Evolutionary conservation across 2,329 filamentous ascomycete species (phyloP).

Genomic region (Canariomyces notabilis): DNA sequence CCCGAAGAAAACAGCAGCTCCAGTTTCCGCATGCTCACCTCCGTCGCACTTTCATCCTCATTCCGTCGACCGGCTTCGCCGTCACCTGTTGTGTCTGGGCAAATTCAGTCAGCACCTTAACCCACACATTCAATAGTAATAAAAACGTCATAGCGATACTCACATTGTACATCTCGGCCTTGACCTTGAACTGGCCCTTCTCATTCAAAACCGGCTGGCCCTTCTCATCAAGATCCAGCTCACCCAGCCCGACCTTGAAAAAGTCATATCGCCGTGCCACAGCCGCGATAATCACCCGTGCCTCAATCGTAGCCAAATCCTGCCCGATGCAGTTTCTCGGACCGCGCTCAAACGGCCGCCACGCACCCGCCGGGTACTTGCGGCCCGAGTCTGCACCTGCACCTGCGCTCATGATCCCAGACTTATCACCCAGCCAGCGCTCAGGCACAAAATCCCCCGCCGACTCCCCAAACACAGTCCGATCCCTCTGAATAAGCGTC

Average conservation of each 20-base stretch:
- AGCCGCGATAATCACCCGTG: conserved; percentile 29
- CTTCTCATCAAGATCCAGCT: conserved; percentile 24
- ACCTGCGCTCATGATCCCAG: conserved; percentile 19
- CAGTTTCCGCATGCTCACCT: conserved; percentile 12
- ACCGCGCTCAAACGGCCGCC: conserved; percentile 49
- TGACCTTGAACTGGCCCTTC: conserved; percentile 25
- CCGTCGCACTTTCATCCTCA: conserved; percentile 25
- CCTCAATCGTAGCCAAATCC: conserved; percentile 42
- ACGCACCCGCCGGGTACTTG: conserved; percentile 37
- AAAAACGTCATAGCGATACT: conserved; percentile 18
- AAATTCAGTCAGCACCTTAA: conserved; percentile 2
- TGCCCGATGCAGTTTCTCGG: conserved; percentile 51
- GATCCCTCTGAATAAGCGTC: conserved; percentile 33
- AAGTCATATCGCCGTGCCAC: conserved; percentile 30
- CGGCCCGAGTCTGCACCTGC: not conserved
- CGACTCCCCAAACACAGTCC: conserved; percentile 32
- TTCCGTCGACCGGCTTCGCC: conserved; percentile 27
- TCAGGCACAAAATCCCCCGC: conserved; percentile 36
- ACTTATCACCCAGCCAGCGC: conserved; percentile 34
- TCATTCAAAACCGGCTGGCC: conserved; percentile 21
- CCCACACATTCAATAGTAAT: not conserved
- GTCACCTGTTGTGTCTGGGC: conserved; percentile 26
- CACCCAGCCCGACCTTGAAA: conserved; percentile 30
- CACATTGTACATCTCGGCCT: conserved; percentile 27
- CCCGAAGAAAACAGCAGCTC: too few species aligned